A percentile compares a stretch with the other conserved stretches of the same genome.
Conservation (phyloP, 2,329 filamentous ascomycete genomes). For the Ophiostoma perfectum region DNA sequence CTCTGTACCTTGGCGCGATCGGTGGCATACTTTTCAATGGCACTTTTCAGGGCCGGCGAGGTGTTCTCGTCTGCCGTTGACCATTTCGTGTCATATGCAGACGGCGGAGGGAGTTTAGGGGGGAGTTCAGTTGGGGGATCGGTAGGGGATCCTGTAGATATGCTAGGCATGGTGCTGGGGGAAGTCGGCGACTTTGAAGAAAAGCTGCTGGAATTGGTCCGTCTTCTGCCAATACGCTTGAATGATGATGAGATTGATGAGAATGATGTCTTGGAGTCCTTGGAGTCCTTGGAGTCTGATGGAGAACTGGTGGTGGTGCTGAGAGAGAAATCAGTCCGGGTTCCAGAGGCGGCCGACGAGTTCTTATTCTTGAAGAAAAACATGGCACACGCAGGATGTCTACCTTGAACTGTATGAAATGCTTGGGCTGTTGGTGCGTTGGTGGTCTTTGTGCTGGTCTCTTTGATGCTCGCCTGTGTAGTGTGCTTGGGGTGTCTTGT, state of each 20-base stretch:
- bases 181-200: neutral
- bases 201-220: neutral
- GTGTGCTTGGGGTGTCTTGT: neutral
- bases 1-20: constrained; percentile 32
- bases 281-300: neutral
- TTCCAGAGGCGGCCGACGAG: neutral
- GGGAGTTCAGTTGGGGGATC: too few relatives aligned
- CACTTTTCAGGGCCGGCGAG: neutral
- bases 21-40: constrained; percentile 30
- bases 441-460: constrained; percentile 2
- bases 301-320: neutral
- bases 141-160: too few relatives aligned
- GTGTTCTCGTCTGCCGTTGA: neutral
- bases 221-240: neutral
- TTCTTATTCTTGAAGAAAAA: neutral
- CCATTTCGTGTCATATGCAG: neutral
- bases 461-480: constrained; percentile 1
- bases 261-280: neutral
- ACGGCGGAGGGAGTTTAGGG: neutral
- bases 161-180: neutral
- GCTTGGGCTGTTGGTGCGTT: neutral
- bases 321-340: neutral
- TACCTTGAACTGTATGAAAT: neutral
- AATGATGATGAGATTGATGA: neutral
- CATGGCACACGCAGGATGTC: neutral